A percentile compares a stretch with the other conserved stretches of the same genome.
Conservation (phyloP, 345 rosid species). For the Pugionium cornutum region DNA sequence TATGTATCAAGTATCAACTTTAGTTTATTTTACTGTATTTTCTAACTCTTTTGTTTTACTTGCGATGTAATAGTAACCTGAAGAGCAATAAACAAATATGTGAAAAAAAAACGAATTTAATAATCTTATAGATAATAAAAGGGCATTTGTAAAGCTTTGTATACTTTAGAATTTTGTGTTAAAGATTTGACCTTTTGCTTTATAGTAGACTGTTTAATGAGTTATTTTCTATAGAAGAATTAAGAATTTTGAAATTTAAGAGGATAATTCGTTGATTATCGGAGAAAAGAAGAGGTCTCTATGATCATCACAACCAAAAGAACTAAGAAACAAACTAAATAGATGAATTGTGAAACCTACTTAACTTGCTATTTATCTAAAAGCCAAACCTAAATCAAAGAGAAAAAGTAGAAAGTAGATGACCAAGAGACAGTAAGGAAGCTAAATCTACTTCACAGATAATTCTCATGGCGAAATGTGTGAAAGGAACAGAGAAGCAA, state of each 20-base stretch:
- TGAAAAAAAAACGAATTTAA: conserved; percentile 18
- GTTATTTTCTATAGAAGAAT: background rate
- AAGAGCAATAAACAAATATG: conserved; percentile 24
- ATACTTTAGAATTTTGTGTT: background rate
- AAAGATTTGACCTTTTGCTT: background rate
- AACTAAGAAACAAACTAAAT: conserved; percentile 33
- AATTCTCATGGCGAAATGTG: conserved; percentile 26
- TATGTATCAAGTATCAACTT: conserved; percentile 16
- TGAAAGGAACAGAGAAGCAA: conserved; percentile 29
- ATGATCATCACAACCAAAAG: conserved; percentile 31
- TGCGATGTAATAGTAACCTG: conserved; percentile 15
- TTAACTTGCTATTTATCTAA: conserved; percentile 36
- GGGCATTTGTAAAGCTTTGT: conserved; percentile 12
- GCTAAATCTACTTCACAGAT: conserved; percentile 41
- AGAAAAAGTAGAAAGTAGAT: conserved; percentile 12
- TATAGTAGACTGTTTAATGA: background rate
- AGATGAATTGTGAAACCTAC: conserved; percentile 35
- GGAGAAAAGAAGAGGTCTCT: conserved; percentile 8
- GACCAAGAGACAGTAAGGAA: conserved; percentile 25
- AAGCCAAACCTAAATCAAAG: conserved; percentile 30
- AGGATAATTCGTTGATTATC: conserved; percentile 1
- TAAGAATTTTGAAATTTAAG: background rate
- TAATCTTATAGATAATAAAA: conserved; percentile 21
- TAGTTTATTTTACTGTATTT: conserved; percentile 14
- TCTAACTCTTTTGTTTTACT: conserved; percentile 28